Conservation (phyloP, 2,329 filamentous ascomycete genomes). For the Bertia moriformis region DNA sequence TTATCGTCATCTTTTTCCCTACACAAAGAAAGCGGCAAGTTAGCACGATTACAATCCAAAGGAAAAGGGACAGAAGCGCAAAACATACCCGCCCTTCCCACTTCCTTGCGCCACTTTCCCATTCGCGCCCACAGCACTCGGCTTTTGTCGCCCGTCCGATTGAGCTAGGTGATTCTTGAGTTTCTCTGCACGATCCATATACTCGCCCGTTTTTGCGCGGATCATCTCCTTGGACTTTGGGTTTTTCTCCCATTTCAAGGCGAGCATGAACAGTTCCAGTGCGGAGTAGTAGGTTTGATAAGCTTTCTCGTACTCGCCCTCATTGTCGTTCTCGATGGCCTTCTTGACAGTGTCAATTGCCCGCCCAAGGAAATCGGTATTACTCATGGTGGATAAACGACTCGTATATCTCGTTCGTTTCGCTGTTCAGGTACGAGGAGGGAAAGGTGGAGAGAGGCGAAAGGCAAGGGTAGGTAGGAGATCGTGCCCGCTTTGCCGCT, state of each 20-base stretch:
- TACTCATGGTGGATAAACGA: background rate
- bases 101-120: slow-evolving; percentile 1
- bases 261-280: slow-evolving; percentile 96
- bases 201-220: slow-evolving; percentile 82
- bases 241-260: slow-evolving; percentile 99
- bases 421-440: background rate
- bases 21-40: background rate
- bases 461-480: background rate
- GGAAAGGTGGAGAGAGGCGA: background rate
- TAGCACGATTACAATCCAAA: background rate
- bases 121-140: background rate
- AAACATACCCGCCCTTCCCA: slow-evolving; percentile 1
- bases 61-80: background rate
- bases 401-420: too few relatives aligned
- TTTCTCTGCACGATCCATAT: slow-evolving; percentile 98
- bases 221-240: slow-evolving; percentile 95
- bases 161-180: slow-evolving; percentile 68
- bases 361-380: slow-evolving; percentile 1
- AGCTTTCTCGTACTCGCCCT: slow-evolving; percentile 90
- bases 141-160: slow-evolving; percentile 29
- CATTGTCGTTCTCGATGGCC: slow-evolving; percentile 90
- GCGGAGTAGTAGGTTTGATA: slow-evolving; percentile 93
- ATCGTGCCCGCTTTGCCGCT: too few relatives aligned
- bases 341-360: slow-evolving; percentile 1
- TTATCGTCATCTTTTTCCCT: slow-evolving; percentile 33